Conservation (phyloP, 768 basidiomycete species). For the Suillus subluteus region DNA sequence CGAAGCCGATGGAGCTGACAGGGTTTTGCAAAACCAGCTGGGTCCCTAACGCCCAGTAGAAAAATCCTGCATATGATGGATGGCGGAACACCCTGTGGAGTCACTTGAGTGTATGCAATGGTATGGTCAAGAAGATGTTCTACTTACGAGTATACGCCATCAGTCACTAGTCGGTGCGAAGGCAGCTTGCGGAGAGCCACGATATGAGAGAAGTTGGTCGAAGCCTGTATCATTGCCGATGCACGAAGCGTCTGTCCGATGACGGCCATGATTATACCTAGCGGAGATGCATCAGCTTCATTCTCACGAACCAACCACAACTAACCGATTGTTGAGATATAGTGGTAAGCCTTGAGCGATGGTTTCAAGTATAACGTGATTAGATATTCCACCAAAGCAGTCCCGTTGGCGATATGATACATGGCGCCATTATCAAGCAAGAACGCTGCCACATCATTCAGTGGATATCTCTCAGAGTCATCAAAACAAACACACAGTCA, state of each 20-base stretch:
- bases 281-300: constrained; percentile 8
- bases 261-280: constrained; percentile 69
- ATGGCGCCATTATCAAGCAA: constrained; percentile 85
- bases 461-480: constrained; percentile 1
- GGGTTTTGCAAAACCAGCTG: constrained; percentile 92
- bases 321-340: constrained; percentile 63
- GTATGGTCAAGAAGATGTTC: constrained; percentile 1
- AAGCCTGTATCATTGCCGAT: constrained; percentile 94
- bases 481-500: constrained; percentile 68
- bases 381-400: constrained; percentile 82
- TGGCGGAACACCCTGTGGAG: constrained; percentile 78
- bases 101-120: constrained; percentile 18
- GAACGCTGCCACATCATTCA: constrained; percentile 62
- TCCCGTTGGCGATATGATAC: constrained; percentile 84
- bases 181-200: constrained; percentile 77
- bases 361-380: constrained; percentile 70
- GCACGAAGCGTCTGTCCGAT: constrained; percentile 82
- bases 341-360: constrained; percentile 58
- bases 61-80: constrained; percentile 97
- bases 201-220: constrained; percentile 90
- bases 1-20: constrained; percentile 67
- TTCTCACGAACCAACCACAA: constrained; percentile 7
- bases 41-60: constrained; percentile 96
- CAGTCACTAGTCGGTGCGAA: constrained; percentile 80
- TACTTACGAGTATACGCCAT: constrained; percentile 86